These are phyloP conservation scores for Coniosporium tulheliwenetii DNA, from an alignment of 2,329 filamentous ascomycete genomes.

Conservation along the genomic window DNA sequence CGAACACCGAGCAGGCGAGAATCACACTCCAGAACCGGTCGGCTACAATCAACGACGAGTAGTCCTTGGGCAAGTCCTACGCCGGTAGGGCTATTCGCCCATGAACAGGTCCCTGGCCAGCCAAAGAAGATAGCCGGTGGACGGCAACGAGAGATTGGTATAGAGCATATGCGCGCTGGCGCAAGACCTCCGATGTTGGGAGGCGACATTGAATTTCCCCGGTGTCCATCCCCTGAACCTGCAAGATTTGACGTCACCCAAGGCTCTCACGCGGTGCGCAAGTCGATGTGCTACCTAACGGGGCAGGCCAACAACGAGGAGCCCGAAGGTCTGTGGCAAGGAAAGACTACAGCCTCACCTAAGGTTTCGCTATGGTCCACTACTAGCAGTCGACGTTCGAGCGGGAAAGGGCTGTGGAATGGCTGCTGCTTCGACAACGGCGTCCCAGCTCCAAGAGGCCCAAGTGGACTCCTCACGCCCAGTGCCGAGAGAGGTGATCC, in stretches of 20 bases:
- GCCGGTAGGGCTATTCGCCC: no score
- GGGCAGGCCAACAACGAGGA: constrained; percentile 29
- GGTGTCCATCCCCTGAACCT: constrained; percentile 66
- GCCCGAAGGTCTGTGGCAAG: constrained; percentile 50
- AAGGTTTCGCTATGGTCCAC: neutral
- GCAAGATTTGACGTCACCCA: constrained; percentile 74
- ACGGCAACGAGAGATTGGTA: constrained; percentile 21
- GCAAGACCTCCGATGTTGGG: constrained; percentile 78
- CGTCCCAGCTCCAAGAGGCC: constrained; percentile 21
- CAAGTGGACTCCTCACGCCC: constrained; percentile 36
- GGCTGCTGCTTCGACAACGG: constrained; percentile 44
- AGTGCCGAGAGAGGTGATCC: constrained; percentile 9
- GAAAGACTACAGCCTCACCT: constrained; percentile 29
- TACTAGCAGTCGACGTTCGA: neutral
- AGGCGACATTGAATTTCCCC: constrained; percentile 61
- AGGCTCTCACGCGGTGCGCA: constrained; percentile 31
- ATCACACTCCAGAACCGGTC: no score
- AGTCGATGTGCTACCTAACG: constrained; percentile 33
- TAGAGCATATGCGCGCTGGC: constrained; percentile 41
- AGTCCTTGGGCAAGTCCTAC: no score
- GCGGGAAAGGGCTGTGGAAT: constrained; percentile 51
- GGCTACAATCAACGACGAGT: no score
- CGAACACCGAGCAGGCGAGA: no score
- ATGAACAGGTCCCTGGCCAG: neutral
- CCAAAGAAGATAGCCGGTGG: constrained; percentile 11